Conservation (phyloP, 768 basidiomycete genomes). For the Naganishia randhawae region DNA sequence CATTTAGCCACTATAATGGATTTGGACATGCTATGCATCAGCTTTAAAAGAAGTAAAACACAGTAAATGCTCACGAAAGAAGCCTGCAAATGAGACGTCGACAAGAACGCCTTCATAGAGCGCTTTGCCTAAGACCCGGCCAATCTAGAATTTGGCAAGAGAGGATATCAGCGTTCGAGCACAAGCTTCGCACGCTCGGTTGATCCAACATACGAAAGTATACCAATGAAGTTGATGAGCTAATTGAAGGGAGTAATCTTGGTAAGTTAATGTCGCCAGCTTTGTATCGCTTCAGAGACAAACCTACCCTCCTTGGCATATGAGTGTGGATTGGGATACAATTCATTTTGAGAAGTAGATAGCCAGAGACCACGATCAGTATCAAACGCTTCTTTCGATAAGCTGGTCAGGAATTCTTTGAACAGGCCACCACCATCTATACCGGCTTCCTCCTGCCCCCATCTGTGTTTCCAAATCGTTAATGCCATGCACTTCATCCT, state of each 20-base stretch:
- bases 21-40: not conserved
- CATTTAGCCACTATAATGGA: constrained; percentile 54
- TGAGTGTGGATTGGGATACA: constrained; percentile 89
- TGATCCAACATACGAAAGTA: constrained; percentile 56
- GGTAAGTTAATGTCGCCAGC: not conserved
- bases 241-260: constrained; percentile 39
- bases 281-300: not conserved
- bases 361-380: constrained; percentile 92
- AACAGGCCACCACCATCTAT: constrained; percentile 97
- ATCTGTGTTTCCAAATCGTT: constrained; percentile 30
- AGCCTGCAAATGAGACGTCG: constrained; percentile 89
- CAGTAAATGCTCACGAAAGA: constrained; percentile 60
- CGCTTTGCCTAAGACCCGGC: constrained; percentile 89
- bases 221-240: constrained; percentile 84
- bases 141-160: constrained; percentile 57
- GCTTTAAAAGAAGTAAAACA: constrained; percentile 51
- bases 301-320: constrained; percentile 80
- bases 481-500: constrained; percentile 1
- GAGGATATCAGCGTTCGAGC: not conserved
- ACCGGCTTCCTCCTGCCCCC: constrained; percentile 58
- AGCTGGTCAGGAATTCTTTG: constrained; percentile 92
- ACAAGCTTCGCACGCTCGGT: not conserved
- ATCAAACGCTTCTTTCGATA: constrained; percentile 92
- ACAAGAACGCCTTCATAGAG: constrained; percentile 93
- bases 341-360: constrained; percentile 79